These are phyloP conservation scores for Fragaria ananassa DNA, from an alignment of 306 rosid species.

Conservation along the genomic window DNA sequence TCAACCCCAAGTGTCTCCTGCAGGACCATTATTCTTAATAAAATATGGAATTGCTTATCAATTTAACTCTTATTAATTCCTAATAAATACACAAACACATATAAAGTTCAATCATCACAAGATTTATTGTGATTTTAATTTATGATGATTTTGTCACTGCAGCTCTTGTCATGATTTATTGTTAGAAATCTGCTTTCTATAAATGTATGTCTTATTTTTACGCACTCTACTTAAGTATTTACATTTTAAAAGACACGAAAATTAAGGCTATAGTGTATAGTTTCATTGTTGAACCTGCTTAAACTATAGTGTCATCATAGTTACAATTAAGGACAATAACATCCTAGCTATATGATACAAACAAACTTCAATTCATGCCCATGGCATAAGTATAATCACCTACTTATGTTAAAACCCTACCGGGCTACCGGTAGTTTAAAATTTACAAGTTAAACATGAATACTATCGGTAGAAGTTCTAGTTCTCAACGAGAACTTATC, in stretches of 20 bases:
- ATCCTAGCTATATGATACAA: too few species aligned
- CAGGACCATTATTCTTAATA: conserved; percentile 8
- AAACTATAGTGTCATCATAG: not conserved
- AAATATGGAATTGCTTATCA: not conserved
- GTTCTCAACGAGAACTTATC: too few species aligned
- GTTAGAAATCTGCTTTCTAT: not conserved
- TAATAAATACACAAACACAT: not conserved
- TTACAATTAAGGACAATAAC: too few species aligned
- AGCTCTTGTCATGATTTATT: not conserved
- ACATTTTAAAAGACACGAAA: not conserved
- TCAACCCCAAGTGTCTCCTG: conserved; percentile 31
- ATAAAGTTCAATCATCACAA: not conserved
- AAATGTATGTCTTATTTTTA: not conserved
- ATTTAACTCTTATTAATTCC: not conserved
- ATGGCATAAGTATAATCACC: too few species aligned
- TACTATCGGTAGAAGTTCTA: too few species aligned
- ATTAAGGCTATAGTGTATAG: not conserved
- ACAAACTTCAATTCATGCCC: too few species aligned
- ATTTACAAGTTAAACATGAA: too few species aligned
- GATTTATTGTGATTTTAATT: not conserved
- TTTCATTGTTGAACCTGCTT: not conserved
- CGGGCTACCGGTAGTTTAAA: too few species aligned
- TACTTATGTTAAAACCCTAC: too few species aligned
- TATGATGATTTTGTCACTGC: not conserved
- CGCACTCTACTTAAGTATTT: not conserved